Base-by-base conservation (phyloP, 495 filamentous ascomycete genomes). In the Hypoxylon intermedium region DNA sequence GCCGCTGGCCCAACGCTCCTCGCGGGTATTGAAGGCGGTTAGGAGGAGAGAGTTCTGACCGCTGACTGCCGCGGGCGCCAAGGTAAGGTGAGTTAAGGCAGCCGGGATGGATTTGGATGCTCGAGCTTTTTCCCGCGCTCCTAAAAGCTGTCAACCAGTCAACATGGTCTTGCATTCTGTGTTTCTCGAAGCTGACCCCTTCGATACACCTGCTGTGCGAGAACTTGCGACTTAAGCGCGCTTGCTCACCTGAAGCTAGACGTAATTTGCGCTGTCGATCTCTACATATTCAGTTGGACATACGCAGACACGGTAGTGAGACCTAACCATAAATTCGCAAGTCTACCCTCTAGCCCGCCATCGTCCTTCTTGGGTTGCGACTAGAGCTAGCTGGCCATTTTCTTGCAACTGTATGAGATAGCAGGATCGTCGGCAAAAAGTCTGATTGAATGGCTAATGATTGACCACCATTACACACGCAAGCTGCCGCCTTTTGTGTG, bases 211-310 rank as follows among this genome's bases (percentile, higher is more conserved):
- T 58, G 48, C 43, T 16, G 50, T 51, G 50, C 37, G 31, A 38
- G 33, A 60, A 40, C 26, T 52, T 55, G 51, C 53, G 47, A 60
- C 57, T 57, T 51, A 60, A 53, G 56, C 56, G 42, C 23, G 62
- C 62, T 65, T 60, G 47, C 37, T 66, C 48, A 57, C 63, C 53
- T 66, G 58, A 61, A 61, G 51, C 47, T 42, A 58, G 42, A 66
- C 63, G 57, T 66, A 66, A 60, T 57, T 50, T 48, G 41, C 21
- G 42, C 48, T 21, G 58, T 4, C 28, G 62, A 56, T 60, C 56
- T 55, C n/a, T n/a, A n/a, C n/a, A n/a, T 37, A 55, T 60, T 60
- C 46, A 40, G 16, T 38, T 42, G 16, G 34, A 3, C 2, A 11
- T 31, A 31, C 9, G 56, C 33, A 40, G 9, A 33, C 52, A 20